Evolutionary conservation across 768 basidiomycete species (phyloP), one percentile per base, ranked within the genome.

Genomic region (Kwoniella botswanensis): DNA sequence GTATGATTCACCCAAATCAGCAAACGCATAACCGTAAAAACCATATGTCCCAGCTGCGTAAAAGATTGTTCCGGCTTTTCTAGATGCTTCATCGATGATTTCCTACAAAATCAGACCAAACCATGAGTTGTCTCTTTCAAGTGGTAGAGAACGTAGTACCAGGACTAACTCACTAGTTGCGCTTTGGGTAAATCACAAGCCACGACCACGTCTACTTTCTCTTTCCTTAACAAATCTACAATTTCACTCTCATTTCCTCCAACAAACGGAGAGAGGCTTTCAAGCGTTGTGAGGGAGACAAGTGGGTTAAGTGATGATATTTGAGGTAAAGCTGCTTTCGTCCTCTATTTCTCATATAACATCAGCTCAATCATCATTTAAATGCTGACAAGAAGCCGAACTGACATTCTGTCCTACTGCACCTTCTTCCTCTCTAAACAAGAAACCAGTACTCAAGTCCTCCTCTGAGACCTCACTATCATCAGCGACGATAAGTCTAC

Each of bases 21-120:
- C 93, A 80, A 98, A 97, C 78, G 97, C 93, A 84, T 93, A 99
- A 17, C 96, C 96, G 57, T 90, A 85, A 70, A 95, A 86, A 22
- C 96, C 96, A 81, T 93, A 95, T 17, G 92, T 91, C 12, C 93
- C 93, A 1, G 94, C 94, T n/a, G 91, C 89, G 77, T 97, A 98
- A 82, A 98, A 91, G 6, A 92, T 90, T 72, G 90, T 93, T 54
- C 86, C 85, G 60, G 88, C 85, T 67, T 87, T 87, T 70, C 94
- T 87, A 82, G 94, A 93, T n/a, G 89, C 86, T 63, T 88, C 87
- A 82, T 98, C 95, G 65, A 95, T 86, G 60, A 85, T 86, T 75
- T 91, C 86, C 96, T 98, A 79, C 41, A 69, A 46, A 21, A 44
- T 44, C 60, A 41, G 15, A 11, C 17, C 29, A 12, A 65, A 29